Conservation (phyloP, 371 early-diverging fungal species). For the Mortierella sp. region DNA sequence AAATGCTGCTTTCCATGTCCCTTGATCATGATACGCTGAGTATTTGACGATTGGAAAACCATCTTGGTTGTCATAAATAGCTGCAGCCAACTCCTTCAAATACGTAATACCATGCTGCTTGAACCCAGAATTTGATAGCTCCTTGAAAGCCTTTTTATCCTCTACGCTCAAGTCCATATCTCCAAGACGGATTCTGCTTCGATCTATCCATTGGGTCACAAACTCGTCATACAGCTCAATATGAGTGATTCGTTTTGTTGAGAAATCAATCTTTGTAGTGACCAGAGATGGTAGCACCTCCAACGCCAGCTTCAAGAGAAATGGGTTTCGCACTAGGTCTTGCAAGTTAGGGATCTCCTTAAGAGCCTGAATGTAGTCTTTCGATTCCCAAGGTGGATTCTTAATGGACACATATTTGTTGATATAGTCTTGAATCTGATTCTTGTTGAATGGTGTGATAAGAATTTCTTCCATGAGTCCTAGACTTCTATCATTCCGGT, state of each 20-base stretch:
- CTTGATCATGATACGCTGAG: too few species aligned
- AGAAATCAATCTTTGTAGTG: too few species aligned
- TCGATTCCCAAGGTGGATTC: background rate
- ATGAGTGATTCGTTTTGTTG: background rate
- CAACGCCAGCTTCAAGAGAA: too few species aligned
- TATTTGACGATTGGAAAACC: too few species aligned
- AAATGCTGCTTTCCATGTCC: too few species aligned
- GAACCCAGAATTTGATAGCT: constrained; percentile 1
- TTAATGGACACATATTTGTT: background rate
- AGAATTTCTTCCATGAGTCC: background rate
- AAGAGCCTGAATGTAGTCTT: too few species aligned
- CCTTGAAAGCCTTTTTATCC: background rate
- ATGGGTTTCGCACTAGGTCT: too few species aligned
- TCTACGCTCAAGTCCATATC: background rate
- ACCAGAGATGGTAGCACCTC: too few species aligned
- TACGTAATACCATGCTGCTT: background rate
- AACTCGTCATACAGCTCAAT: constrained; percentile 12
- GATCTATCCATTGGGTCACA: background rate
- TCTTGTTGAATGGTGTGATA: background rate
- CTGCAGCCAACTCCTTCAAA: background rate
- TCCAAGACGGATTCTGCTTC: background rate
- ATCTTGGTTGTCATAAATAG: constrained; percentile 9
- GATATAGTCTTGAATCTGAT: background rate
- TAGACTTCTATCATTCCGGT: background rate
- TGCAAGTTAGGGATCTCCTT: too few species aligned